Evolutionary conservation across 108 stramenopile genomes (phyloP), one percentile per base, ranked within the genome.

Genomic region (Licmophora abbreviata): DNA sequence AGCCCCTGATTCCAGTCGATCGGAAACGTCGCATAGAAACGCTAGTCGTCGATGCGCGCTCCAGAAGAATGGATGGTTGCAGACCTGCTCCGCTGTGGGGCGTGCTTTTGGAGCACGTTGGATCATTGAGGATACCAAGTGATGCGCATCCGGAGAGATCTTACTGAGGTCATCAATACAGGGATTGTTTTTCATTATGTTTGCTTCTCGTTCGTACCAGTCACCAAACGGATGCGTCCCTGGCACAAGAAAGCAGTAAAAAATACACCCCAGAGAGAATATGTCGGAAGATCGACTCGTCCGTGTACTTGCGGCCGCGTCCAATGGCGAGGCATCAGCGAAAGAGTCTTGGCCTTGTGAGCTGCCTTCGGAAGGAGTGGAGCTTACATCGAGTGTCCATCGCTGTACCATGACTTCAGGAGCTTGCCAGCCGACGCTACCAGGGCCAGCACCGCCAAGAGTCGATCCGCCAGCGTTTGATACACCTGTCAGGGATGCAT

Each of bases 231-330:
- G 95, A 67, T 97, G 96, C 20, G 70, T 71, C 9, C 91, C 92
- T 22, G 89, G 92, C 18, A 91, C 54, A 20, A 95, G 50, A 6
- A 86, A 81, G 41, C 86, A 90, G 58, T 91, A 85, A 49, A 95
- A 95, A 14, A 97, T 88, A 58, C 96, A 97, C n/a, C 96, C 96
- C 7, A 97, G 76, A 22, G 91, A 87, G 53, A 95, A 97, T 23
- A 97, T 84, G 57, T 97, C 96, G 14, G 85, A 88, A 54, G 92
- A 85, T 37, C 95, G 82, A 54, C 83, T 92, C 1, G 83, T 85
- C 24, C 85, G 64, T 25, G 46, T 53, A 55, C 30, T 56, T 9
- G 61, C 44, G 14, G 54, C 32, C 6, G 36, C 47, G 34, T 79
- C 79, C 6, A 64, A 40, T 4, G 71, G 75, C 23, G 78, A 79